These are phyloP conservation scores for Gymnopilus junonius DNA, from an alignment of 768 basidiomycete genomes.

Conservation along the genomic window DNA sequence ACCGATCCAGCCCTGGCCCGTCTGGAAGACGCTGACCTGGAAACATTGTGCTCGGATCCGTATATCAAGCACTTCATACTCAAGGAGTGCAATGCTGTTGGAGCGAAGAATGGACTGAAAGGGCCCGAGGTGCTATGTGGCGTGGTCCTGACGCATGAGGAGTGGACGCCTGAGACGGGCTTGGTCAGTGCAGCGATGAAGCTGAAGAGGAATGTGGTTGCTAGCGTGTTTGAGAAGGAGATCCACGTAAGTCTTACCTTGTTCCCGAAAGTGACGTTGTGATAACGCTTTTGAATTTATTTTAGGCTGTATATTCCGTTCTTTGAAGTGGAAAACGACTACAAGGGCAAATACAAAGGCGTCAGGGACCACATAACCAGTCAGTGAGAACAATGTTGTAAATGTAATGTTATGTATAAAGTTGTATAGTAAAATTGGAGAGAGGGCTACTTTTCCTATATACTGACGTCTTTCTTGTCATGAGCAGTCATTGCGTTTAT, in stretches of 20 bases:
- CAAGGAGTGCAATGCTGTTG: constrained; percentile 75
- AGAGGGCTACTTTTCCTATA: background rate
- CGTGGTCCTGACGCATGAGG: constrained; percentile 80
- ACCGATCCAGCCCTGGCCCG: constrained; percentile 17
- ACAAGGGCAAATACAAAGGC: background rate
- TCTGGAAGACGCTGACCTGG: constrained; percentile 10
- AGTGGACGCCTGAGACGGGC: constrained; percentile 92
- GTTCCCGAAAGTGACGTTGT: background rate
- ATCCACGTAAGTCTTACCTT: constrained; percentile 50
- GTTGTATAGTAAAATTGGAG: background rate
- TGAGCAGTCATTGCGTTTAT: too few species aligned
- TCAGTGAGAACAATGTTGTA: background rate
- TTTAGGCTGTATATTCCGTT: background rate
- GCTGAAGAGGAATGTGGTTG: constrained; percentile 76
- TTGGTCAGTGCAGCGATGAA: constrained; percentile 92
- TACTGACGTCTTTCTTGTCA: too few species aligned
- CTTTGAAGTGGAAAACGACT: background rate
- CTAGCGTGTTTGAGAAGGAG: constrained; percentile 63
- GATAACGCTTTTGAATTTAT: background rate
- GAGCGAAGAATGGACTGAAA: constrained; percentile 86
- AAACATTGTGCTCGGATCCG: constrained; percentile 11
- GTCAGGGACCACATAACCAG: background rate
- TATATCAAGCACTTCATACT: constrained; percentile 54
- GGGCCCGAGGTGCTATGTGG: constrained; percentile 74
- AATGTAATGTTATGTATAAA: background rate